Base-by-base conservation (phyloP, 2,329 filamentous ascomycete species). In the Penicillium sp. region DNA sequence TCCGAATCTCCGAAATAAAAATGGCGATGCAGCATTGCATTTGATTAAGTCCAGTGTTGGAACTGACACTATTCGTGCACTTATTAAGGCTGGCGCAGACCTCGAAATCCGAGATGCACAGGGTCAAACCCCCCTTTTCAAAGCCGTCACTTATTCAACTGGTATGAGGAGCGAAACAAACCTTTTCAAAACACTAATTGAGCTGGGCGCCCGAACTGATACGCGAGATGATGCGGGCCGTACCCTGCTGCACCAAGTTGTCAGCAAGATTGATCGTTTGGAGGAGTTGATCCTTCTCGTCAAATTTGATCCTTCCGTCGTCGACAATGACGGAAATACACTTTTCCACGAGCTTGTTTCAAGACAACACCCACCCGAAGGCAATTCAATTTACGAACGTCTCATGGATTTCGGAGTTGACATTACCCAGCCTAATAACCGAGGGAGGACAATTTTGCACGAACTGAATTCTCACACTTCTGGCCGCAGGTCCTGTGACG, bases 181-280 rank as follows among this genome's bases (percentile, higher is more conserved):
- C 4, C 5, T 44, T 9, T 21, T 38, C 27, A 4, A 42, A 13
- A 8, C 9, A 3, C 32, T 58, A 4, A 34, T 53, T 29, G 31
- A 40, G 2, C 36, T 18, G 0, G 52, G 58, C 14, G 52, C 55
- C 3, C 43, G 45, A 10, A 43, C 58, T 13, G 52, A 60, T 46
- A 58, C 55, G 11, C 52, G 58, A 3, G 55, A 60, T 44, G 47
- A 43, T 4, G 50, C 49, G 27, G 58, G 58, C 14, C 49, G 52
- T 24, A 60, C 56, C 24, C 46, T 56, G 9, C 16, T 52, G 8
- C 50, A 54, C 18, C 13, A 38, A 27, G 27, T 16, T n/a, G 43
- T 10, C 2, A 14, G 5, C 11, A 24, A 16, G 13, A 9, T 8
- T 11, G 47, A n/a, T 5, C 8, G 2, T 43, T 47, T 9, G 27